Conservation (phyloP, 257 asterid genomes). For the Jacaranda copaia region DNA sequence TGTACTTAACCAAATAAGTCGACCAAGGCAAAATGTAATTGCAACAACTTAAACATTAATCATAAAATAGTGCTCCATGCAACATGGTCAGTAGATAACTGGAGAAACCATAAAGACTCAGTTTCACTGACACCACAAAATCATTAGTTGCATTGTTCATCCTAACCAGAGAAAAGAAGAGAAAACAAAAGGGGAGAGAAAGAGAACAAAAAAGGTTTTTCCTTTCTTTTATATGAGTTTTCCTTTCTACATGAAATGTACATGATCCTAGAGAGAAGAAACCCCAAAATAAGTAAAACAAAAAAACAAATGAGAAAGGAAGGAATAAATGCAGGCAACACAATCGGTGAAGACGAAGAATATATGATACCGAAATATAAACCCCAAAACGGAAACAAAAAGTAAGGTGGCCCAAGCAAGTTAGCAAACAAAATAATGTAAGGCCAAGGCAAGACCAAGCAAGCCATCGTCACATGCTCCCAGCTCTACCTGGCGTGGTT, state of each 20-base stretch:
- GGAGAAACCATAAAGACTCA: no score
- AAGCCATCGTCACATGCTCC: conserved; percentile 50
- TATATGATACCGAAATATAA: conserved; percentile 30
- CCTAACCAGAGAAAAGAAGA: not conserved
- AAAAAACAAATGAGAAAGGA: conserved; percentile 8
- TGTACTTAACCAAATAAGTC: no score
- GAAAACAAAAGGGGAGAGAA: not conserved
- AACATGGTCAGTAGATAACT: no score
- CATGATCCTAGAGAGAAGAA: conserved; percentile 38
- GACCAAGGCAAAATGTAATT: no score
- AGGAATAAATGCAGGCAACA: conserved; percentile 35
- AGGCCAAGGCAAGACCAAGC: conserved; percentile 28
- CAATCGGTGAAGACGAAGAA: conserved; percentile 33
- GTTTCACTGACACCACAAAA: no score
- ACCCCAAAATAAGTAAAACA: conserved; percentile 29
- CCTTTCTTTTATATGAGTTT: conserved; percentile 35
- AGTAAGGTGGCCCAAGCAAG: conserved; percentile 25
- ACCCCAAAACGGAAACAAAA: conserved; percentile 12
- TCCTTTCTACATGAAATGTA: conserved; percentile 51
- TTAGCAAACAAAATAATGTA: conserved; percentile 38
- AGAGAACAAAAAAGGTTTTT: conserved; percentile 32
- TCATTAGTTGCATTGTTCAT: not conserved
- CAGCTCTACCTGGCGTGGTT: conserved; percentile 49
- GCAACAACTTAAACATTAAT: no score
- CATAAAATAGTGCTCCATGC: no score